Evolutionary conservation across 805 yeast genomes (phyloP).

Genomic region (Yamadazyma paraphyllophila): DNA sequence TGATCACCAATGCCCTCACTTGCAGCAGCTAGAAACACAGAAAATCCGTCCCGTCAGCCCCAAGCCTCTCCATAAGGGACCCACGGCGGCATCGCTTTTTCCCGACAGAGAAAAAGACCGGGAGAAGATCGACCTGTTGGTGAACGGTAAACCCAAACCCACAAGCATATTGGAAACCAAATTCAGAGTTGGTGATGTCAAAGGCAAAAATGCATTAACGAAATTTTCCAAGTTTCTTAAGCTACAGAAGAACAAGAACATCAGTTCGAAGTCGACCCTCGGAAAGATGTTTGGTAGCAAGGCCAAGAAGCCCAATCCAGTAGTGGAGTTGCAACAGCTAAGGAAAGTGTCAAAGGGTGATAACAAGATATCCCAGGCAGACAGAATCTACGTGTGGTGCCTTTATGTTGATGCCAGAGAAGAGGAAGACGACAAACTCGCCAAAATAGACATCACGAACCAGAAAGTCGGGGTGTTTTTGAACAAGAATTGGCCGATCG

Average conservation of each 20-base stretch:
- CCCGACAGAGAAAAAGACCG: conserved; percentile 50
- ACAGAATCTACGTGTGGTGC: conserved; percentile 51
- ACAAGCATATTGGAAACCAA: conserved; percentile 23
- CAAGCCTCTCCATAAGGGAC: conserved; percentile 3
- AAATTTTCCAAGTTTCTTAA: conserved; percentile 28
- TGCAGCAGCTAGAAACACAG: conserved; percentile 4
- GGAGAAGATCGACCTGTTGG: conserved; percentile 29
- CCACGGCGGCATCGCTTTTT: conserved; percentile 46
- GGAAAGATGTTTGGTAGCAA: conserved; percentile 3
- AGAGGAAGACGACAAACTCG: conserved; percentile 24
- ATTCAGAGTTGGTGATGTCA: conserved; percentile 29
- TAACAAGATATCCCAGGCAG: conserved; percentile 36
- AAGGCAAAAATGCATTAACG: conserved; percentile 23
- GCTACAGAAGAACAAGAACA: conserved; percentile 19
- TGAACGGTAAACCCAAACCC: conserved; percentile 17
- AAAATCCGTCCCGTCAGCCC: conserved; percentile 14
- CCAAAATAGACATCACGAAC: conserved; percentile 23
- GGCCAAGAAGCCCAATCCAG: conserved; percentile 9
- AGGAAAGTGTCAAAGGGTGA: conserved; percentile 52
- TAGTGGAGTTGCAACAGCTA: conserved; percentile 33
- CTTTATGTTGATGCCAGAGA: conserved; percentile 30
- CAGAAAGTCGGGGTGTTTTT: conserved; percentile 42
- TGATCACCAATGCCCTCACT: conserved; percentile 31
- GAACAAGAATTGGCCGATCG: conserved; percentile 58
- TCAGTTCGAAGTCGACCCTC: neutral